Evolutionary conservation across 148 eudicot genomes (phyloP).

Genomic region (Simmondsia chinensis): DNA sequence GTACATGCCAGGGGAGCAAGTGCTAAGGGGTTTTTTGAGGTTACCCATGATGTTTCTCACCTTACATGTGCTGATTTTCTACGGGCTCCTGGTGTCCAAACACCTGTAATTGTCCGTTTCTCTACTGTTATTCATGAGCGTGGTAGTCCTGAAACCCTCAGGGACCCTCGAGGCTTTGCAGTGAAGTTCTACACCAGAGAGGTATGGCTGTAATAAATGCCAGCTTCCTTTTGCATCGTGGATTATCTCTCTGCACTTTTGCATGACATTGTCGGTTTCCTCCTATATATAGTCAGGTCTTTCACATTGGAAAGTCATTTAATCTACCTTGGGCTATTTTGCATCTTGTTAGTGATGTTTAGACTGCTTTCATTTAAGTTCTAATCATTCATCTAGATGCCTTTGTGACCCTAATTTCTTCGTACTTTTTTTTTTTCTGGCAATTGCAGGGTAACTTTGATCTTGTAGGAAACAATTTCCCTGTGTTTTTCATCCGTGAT

Average conservation of each 20-base stretch:
- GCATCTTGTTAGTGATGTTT: too few relatives aligned
- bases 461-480: conserved; percentile 94
- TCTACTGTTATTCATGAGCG: conserved; percentile 97
- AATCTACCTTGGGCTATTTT: too few relatives aligned
- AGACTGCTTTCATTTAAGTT: too few relatives aligned
- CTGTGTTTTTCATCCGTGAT: conserved; percentile 84
- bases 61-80: conserved; percentile 93
- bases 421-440: neutral
- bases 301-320: too few relatives aligned
- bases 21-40: conserved; percentile 84
- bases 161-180: conserved; percentile 97
- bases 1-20: conserved; percentile 81
- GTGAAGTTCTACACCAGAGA: conserved; percentile 96
- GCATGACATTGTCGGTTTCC: too few relatives aligned
- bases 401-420: neutral
- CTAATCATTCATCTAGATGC: too few relatives aligned
- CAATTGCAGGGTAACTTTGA: conserved; percentile 84
- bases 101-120: conserved; percentile 91
- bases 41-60: conserved; percentile 74
- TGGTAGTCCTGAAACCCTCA: conserved; percentile 91
- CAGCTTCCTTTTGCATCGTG: too few relatives aligned
- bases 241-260: too few relatives aligned
- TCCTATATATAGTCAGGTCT: too few relatives aligned
- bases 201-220: too few relatives aligned
- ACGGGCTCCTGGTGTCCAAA: conserved; percentile 87